Evolutionary conservation across 768 basidiomycete genomes (phyloP).

Genomic region (Kockovaella imperatae): DNA sequence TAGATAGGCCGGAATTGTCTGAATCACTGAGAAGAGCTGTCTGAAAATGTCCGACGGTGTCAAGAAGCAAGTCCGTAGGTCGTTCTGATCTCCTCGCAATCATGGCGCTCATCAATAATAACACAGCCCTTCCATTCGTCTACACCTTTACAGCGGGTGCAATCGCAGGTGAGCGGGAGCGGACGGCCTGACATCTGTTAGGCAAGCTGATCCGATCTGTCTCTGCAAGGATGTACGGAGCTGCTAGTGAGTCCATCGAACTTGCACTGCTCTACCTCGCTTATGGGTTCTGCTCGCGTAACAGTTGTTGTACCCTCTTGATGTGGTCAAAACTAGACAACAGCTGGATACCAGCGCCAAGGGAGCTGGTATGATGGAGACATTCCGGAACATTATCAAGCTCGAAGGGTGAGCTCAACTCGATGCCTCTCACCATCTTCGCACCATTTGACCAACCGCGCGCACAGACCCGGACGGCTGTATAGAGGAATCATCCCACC

Average conservation of each 20-base stretch:
- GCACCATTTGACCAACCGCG: neutral
- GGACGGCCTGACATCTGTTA: conserved; percentile 54
- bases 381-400: conserved; percentile 70
- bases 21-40: no score
- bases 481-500: conserved; percentile 97
- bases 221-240: conserved; percentile 40
- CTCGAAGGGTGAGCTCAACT: conserved; percentile 70
- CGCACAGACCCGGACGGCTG: conserved; percentile 48
- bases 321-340: conserved; percentile 98
- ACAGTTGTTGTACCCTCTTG: conserved; percentile 49
- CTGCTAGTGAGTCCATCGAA: conserved; percentile 57
- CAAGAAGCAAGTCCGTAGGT: conserved; percentile 32
- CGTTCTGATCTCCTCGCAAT: neutral
- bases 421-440: conserved; percentile 23
- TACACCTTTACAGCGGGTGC: conserved; percentile 91
- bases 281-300: neutral
- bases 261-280: neutral
- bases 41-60: conserved; percentile 9
- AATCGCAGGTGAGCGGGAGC: conserved; percentile 67
- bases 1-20: no score
- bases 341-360: conserved; percentile 84
- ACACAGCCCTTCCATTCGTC: conserved; percentile 46
- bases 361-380: conserved; percentile 68
- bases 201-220: conserved; percentile 30
- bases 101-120: neutral